phyloP scores from a whole-genome alignment of 106 monocot genomes.

The Allium fistulosum region DNA sequence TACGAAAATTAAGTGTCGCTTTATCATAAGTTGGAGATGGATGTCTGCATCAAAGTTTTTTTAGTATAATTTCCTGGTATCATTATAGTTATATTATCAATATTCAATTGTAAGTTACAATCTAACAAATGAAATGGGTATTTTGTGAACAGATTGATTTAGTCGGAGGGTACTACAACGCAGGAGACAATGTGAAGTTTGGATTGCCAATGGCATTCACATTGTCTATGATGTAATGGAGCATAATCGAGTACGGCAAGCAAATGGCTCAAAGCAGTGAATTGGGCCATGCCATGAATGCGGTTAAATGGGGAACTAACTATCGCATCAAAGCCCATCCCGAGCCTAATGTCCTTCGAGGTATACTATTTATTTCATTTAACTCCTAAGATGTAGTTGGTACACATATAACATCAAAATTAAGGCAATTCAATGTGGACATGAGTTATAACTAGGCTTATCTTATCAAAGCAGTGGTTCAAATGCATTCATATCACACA shows the following conservation, averaged over 20 bases:
- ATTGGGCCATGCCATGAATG: slow-evolving; percentile 85
- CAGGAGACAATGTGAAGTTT: slow-evolving; percentile 84
- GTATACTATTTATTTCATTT: slow-evolving; percentile 1
- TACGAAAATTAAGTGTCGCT: too few relatives aligned
- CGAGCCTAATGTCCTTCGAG: slow-evolving; percentile 79
- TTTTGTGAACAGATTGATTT: slow-evolving; percentile 42
- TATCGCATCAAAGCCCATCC: slow-evolving; percentile 94
- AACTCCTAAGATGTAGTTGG: too few relatives aligned
- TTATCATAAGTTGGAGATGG: too few relatives aligned
- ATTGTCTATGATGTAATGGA: slow-evolving; percentile 65
- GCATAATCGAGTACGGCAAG: slow-evolving; percentile 76
- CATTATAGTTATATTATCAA: neutral
- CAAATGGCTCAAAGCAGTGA: slow-evolving; percentile 81
- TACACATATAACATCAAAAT: too few relatives aligned
- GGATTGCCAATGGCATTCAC: slow-evolving; percentile 77
- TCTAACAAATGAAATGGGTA: neutral
- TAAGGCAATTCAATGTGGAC: too few relatives aligned
- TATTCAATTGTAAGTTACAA: neutral
- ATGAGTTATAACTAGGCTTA: too few relatives aligned
- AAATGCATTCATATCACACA: too few relatives aligned
- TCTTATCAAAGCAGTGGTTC: too few relatives aligned
- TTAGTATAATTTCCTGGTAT: neutral
- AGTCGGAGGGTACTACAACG: slow-evolving; percentile 71
- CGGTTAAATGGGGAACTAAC: slow-evolving; percentile 95
- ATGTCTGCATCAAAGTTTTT: too few relatives aligned